phyloP scores from a whole-genome alignment of 805 yeast genomes.

The Ogataea dorogensis region DNA sequence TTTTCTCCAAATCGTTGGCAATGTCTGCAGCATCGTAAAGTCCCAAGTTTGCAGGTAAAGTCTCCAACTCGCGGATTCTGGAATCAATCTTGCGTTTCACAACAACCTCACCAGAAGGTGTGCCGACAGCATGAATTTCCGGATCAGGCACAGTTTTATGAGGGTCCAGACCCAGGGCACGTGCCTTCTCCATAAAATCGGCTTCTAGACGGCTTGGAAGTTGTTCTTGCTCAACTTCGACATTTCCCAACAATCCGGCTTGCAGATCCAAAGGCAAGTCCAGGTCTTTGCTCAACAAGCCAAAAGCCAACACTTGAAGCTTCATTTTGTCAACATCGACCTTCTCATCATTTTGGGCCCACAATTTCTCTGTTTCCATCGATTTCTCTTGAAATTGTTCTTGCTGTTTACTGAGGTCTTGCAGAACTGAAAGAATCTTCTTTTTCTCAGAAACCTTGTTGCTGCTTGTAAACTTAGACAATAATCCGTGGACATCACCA shows the following conservation, averaged over 20 bases:
- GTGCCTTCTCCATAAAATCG: slow-evolving; percentile 38
- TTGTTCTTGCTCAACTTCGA: slow-evolving; percentile 2
- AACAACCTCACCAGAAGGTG: slow-evolving; percentile 48
- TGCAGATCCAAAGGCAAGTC: slow-evolving; percentile 59
- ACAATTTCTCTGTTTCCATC: slow-evolving; percentile 30
- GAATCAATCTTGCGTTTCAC: slow-evolving; percentile 53
- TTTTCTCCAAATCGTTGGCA: slow-evolving; percentile 33
- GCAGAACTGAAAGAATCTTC: slow-evolving; percentile 43
- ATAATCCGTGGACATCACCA: slow-evolving; percentile 27
- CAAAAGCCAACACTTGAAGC: slow-evolving; percentile 62
- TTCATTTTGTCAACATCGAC: slow-evolving; percentile 48
- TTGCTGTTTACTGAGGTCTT: slow-evolving; percentile 41
- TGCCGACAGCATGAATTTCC: slow-evolving; percentile 46
- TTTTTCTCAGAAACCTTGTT: slow-evolving; percentile 36
- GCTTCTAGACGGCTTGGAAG: slow-evolving; percentile 17
- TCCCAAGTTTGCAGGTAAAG: slow-evolving; percentile 68
- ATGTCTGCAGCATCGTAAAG: slow-evolving; percentile 42
- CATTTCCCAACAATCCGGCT: slow-evolving; percentile 31
- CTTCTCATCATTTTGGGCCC: slow-evolving; percentile 27
- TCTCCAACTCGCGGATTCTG: slow-evolving; percentile 61
- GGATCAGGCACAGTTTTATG: slow-evolving; percentile 32
- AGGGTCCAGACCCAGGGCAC: slow-evolving; percentile 38
- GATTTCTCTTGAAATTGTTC: slow-evolving; percentile 33
- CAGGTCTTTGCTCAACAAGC: slow-evolving; percentile 61
- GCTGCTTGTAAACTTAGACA: slow-evolving; percentile 27